These are phyloP conservation scores for Alternaria triticina DNA, from an alignment of 2,329 filamentous ascomycete species.

Conservation along the genomic window DNA sequence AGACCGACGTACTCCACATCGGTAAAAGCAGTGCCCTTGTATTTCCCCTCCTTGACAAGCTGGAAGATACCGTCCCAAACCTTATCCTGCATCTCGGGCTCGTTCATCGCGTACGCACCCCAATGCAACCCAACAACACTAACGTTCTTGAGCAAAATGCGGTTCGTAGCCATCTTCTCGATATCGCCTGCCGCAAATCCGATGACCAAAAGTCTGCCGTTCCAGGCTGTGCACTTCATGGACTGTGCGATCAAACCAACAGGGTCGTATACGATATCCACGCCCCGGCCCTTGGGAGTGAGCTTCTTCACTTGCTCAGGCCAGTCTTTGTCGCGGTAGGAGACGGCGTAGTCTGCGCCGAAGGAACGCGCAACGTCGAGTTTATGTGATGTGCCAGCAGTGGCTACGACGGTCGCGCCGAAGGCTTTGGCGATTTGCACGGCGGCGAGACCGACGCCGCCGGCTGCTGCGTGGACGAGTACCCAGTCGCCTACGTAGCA, in stretches of 20 bases:
- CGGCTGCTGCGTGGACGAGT: slow-evolving; percentile 89
- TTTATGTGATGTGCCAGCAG: slow-evolving; percentile 81
- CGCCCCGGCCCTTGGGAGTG: slow-evolving; percentile 73
- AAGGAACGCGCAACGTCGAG: slow-evolving; percentile 78
- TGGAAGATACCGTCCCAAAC: slow-evolving; percentile 87
- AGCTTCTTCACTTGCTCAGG: slow-evolving; percentile 75
- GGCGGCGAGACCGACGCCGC: slow-evolving; percentile 87
- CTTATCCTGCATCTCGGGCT: slow-evolving; percentile 70
- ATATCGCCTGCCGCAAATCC: slow-evolving; percentile 88
- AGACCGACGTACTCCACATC: slow-evolving; percentile 84
- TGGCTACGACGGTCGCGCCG: slow-evolving; percentile 91
- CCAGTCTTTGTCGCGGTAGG: slow-evolving; percentile 73
- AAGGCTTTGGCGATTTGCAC: slow-evolving; percentile 94
- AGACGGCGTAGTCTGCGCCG: slow-evolving; percentile 82
- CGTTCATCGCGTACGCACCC: slow-evolving; percentile 80
- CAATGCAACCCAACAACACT: slow-evolving; percentile 88
- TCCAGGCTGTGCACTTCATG: slow-evolving; percentile 93
- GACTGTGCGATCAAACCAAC: slow-evolving; percentile 87
- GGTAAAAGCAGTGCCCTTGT: slow-evolving; percentile 80
- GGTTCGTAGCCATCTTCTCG: slow-evolving; percentile 91
- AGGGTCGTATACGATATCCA: slow-evolving; percentile 95
- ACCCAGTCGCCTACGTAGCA: slow-evolving; percentile 73
- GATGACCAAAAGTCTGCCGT: slow-evolving; percentile 84
- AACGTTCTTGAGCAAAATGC: slow-evolving; percentile 92
- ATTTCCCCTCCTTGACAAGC: slow-evolving; percentile 78